A percentile compares a stretch with the other conserved stretches of the same genome.
Evolutionary conservation across 441 rosid species (phyloP).

Genomic region (Bruguiera hainesii): DNA sequence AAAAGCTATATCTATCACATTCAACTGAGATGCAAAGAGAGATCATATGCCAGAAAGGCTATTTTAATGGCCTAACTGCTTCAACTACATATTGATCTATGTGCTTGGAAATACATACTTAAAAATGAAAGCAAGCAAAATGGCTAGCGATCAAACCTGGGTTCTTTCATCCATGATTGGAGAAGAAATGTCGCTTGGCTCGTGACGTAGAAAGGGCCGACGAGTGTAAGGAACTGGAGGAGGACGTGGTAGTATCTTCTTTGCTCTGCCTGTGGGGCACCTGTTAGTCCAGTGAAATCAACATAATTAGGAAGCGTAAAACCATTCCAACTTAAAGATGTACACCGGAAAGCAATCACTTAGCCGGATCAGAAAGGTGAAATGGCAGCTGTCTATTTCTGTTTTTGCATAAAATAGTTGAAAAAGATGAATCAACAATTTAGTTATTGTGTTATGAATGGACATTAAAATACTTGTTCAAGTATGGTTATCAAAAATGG

Average conservation of each 20-base stretch:
- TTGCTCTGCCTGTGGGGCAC: conserved; percentile 40
- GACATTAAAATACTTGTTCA: too few species aligned
- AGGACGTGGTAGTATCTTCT: conserved; percentile 56
- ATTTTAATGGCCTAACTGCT: too few species aligned
- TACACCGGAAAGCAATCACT: too few species aligned
- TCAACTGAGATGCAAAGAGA: not conserved
- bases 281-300: conserved; percentile 29
- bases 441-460: too few species aligned
- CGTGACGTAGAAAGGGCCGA: conserved; percentile 19
- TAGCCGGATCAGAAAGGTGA: not conserved
- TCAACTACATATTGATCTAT: not conserved
- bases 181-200: conserved; percentile 30
- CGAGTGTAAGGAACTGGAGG: conserved; percentile 50
- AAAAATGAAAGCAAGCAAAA: not conserved
- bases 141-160: conserved; percentile 37
- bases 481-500: too few species aligned
- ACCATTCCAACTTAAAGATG: too few species aligned
- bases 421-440: too few species aligned
- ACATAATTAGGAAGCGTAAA: not conserved
- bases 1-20: too few species aligned
- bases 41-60: not conserved
- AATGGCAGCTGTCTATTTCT: not conserved
- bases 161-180: conserved; percentile 39
- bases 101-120: not conserved
- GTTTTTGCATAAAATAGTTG: too few species aligned